Conservation (phyloP, 805 yeast genomes). For the Metschnikowia noctiluminum region DNA sequence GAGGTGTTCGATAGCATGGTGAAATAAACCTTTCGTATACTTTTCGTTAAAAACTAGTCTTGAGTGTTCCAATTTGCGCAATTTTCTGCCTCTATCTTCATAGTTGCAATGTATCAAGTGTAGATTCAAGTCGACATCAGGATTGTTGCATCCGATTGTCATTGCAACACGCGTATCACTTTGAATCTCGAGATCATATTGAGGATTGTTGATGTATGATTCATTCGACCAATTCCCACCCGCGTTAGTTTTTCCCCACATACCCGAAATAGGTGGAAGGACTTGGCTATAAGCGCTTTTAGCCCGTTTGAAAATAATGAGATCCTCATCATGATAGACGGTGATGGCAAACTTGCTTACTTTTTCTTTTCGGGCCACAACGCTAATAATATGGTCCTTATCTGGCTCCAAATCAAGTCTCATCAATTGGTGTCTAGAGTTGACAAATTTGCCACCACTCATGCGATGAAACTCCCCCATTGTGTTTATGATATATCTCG, state of each 20-base stretch:
- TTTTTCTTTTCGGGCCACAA: constrained; percentile 13
- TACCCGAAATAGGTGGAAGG: constrained; percentile 27
- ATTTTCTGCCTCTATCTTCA: constrained; percentile 19
- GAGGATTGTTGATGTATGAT: constrained; percentile 54
- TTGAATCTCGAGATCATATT: constrained; percentile 32
- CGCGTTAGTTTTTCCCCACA: constrained; percentile 43
- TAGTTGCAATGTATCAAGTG: constrained; percentile 43
- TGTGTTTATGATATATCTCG: constrained; percentile 3
- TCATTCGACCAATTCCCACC: constrained; percentile 57
- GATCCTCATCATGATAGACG: constrained; percentile 25
- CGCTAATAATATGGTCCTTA: constrained; percentile 27
- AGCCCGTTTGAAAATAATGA: constrained; percentile 29
- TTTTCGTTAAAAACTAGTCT: constrained; percentile 25
- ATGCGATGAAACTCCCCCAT: constrained; percentile 21
- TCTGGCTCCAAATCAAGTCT: constrained; percentile 27
- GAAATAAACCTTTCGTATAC: constrained; percentile 37
- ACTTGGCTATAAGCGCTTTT: constrained; percentile 18
- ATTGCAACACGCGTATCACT: constrained; percentile 13
- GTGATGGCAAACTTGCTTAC: constrained; percentile 25
- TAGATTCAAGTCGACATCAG: constrained; percentile 33
- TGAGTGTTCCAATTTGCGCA: constrained; percentile 22
- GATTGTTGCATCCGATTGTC: constrained; percentile 15
- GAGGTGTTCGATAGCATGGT: constrained; percentile 18
- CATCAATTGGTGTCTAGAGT: constrained; percentile 33
- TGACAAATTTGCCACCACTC: constrained; percentile 28